Evolutionary conservation across 768 basidiomycete species (phyloP).

Genomic region (Russula emetica): DNA sequence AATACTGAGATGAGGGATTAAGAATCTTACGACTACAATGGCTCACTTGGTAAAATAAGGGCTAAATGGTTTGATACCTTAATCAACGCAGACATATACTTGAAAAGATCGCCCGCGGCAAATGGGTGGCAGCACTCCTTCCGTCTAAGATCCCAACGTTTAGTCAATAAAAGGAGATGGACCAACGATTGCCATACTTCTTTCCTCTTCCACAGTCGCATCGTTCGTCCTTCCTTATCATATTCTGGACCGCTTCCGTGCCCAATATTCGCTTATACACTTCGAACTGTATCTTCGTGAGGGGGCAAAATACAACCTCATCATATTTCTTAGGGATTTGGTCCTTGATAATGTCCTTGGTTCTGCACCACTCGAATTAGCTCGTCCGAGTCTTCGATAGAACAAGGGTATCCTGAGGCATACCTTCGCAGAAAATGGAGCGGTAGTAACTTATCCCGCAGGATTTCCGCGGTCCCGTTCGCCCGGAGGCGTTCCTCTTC

Average conservation of each 20-base stretch:
- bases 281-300: constrained; percentile 62
- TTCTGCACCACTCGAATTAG: constrained; percentile 39
- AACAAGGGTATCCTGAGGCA: constrained; percentile 8
- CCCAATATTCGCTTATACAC: constrained; percentile 70
- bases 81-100: constrained; percentile 75
- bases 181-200: constrained; percentile 39
- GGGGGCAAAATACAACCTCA: constrained; percentile 89
- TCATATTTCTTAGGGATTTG: constrained; percentile 89
- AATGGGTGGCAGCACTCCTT: constrained; percentile 54
- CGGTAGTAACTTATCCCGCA: constrained; percentile 70
- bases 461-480: constrained; percentile 54
- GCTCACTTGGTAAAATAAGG: constrained; percentile 73
- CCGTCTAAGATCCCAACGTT: constrained; percentile 43
- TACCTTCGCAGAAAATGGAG: constrained; percentile 80
- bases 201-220: constrained; percentile 68
- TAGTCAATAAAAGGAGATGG: not conserved
- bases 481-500: constrained; percentile 58
- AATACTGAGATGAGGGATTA: not conserved
- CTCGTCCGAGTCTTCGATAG: not conserved
- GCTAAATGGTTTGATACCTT: constrained; percentile 87
- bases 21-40: not conserved
- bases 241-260: constrained; percentile 62
- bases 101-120: constrained; percentile 55
- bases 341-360: constrained; percentile 69
- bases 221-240: constrained; percentile 63